A percentile compares a stretch with the other conserved stretches of the same genome.
Evolutionary conservation across 371 early-diverging fungal genomes (phyloP).

Genomic region (Rhizopus delemar): DNA sequence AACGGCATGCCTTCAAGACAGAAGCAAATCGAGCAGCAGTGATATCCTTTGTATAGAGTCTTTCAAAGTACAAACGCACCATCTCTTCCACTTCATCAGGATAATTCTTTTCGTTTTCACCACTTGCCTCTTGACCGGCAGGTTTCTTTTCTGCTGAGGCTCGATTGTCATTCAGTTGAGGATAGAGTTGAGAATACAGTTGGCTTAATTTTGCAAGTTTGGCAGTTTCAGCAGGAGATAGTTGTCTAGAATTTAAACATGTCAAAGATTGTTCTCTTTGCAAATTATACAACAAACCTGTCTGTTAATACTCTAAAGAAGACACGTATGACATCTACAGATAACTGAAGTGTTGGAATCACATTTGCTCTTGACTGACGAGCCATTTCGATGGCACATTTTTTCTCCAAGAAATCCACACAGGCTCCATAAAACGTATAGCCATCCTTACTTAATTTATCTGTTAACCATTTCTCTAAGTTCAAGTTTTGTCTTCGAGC

Average conservation of each 20-base stretch:
- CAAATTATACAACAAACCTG: conserved; percentile 31
- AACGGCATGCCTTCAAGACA: conserved; percentile 69
- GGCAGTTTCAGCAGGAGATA: conserved; percentile 36
- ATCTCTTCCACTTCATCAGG: conserved; percentile 74
- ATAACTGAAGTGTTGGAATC: conserved; percentile 57
- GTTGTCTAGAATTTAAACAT: conserved; percentile 20
- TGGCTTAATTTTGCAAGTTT: conserved; percentile 37
- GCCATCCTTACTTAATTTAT: conserved; percentile 63
- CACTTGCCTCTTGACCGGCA: background rate
- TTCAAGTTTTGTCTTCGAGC: conserved; percentile 79
- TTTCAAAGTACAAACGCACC: conserved; percentile 74
- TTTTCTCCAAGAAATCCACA: conserved; percentile 75
- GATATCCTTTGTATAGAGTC: conserved; percentile 74
- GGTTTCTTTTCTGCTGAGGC: conserved; percentile 16
- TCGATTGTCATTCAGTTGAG: conserved; percentile 26
- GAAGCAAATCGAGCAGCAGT: conserved; percentile 72
- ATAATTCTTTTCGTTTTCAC: conserved; percentile 28
- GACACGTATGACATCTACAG: conserved; percentile 67
- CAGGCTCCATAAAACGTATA: conserved; percentile 69
- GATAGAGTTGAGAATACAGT: conserved; percentile 38
- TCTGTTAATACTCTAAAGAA: conserved; percentile 69
- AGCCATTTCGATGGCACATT: conserved; percentile 58
- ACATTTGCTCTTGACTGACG: conserved; percentile 35
- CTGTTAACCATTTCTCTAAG: conserved; percentile 85
- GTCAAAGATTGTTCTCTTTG: too few species aligned